A percentile compares a stretch with the other conserved stretches of the same genome.
phyloP scores from a whole-genome alignment of 2,329 filamentous ascomycete genomes.

The Aureobasidium sp. region DNA sequence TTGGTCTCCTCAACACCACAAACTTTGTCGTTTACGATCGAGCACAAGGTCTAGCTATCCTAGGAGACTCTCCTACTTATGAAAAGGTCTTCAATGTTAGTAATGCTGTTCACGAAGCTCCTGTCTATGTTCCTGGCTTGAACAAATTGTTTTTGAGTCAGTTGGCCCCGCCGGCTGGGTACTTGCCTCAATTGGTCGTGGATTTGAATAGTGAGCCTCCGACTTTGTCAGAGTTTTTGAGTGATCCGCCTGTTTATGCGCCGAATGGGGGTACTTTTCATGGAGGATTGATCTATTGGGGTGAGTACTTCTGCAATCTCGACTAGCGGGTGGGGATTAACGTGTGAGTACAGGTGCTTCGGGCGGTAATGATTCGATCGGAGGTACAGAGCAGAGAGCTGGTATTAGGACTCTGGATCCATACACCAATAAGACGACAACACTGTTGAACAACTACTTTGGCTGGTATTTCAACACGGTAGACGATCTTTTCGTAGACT shows the following conservation, averaged over 20 bases:
- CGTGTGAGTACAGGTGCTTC: conserved; percentile 24
- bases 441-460: conserved; percentile 41
- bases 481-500: conserved; percentile 35
- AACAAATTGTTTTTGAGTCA: conserved; percentile 36
- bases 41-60: conserved; percentile 30
- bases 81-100: conserved; percentile 33
- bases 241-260: conserved; percentile 38
- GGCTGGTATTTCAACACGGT: conserved; percentile 40
- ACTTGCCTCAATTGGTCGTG: conserved; percentile 32
- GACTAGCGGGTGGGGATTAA: background rate
- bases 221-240: conserved; percentile 33
- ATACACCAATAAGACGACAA: conserved; percentile 36
- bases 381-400: conserved; percentile 33
- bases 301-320: background rate
- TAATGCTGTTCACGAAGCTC: conserved; percentile 36
- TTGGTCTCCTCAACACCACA: background rate
- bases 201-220: conserved; percentile 39
- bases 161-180: conserved; percentile 30
- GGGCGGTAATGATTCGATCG: conserved; percentile 33
- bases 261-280: conserved; percentile 38
- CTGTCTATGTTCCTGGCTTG: conserved; percentile 35
- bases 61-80: conserved; percentile 33
- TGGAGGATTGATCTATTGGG: conserved; percentile 35
- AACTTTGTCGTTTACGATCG: background rate
- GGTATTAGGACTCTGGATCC: conserved; percentile 39